These are phyloP conservation scores for Neoboletus magnificus DNA, from an alignment of 768 basidiomycete genomes.

Conservation along the genomic window DNA sequence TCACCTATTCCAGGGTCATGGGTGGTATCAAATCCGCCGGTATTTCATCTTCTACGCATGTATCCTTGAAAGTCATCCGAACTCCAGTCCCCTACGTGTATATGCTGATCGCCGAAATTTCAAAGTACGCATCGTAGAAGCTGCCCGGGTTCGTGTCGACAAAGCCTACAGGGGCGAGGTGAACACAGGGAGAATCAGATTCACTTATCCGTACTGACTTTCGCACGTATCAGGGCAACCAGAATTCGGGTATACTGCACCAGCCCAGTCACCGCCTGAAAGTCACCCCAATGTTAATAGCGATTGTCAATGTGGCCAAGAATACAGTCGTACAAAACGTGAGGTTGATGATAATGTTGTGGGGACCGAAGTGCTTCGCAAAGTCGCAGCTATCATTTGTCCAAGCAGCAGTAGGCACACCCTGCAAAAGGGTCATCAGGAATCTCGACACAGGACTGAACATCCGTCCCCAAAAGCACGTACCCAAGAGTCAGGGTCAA, in stretches of 20 bases:
- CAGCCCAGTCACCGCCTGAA: constrained; percentile 60
- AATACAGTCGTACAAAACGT: constrained; percentile 53
- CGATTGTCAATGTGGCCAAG: not conserved
- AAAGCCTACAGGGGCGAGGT: constrained; percentile 33
- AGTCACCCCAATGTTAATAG: not conserved
- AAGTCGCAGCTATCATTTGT: constrained; percentile 37
- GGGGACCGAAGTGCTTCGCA: constrained; percentile 30
- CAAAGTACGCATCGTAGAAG: constrained; percentile 69
- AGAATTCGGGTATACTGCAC: constrained; percentile 40
- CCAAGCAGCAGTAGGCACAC: constrained; percentile 33
- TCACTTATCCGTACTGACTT: constrained; percentile 36
- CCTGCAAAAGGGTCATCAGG: constrained; percentile 15
- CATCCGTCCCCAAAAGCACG: not conserved
- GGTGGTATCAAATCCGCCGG: constrained; percentile 8
- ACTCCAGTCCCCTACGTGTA: constrained; percentile 34
- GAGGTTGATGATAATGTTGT: constrained; percentile 42
- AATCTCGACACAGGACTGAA: not conserved
- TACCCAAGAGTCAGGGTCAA: constrained; percentile 34
- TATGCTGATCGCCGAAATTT: constrained; percentile 57
- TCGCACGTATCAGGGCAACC: constrained; percentile 55
- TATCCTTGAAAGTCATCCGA: not conserved
- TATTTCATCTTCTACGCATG: constrained; percentile 1
- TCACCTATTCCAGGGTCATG: not conserved
- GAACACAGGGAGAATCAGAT: not conserved
- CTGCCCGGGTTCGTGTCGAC: constrained; percentile 50